phyloP scores from a whole-genome alignment of 306 rosid genomes.

The Medicago lupulina region DNA sequence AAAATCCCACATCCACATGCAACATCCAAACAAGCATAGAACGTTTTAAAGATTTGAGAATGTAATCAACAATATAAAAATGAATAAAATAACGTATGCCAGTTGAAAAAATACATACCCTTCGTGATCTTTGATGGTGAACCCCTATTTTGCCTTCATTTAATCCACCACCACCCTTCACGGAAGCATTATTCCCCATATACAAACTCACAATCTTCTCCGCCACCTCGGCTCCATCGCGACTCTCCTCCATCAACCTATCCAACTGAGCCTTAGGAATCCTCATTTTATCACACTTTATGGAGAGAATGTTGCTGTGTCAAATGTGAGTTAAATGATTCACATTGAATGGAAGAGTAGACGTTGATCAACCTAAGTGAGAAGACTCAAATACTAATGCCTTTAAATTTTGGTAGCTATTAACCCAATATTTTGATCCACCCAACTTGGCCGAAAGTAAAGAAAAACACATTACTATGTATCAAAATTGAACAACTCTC shows the following conservation, averaged over 20 bases:
- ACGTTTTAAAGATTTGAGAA: not conserved
- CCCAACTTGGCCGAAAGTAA: no score
- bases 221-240: conserved; percentile 57
- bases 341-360: no score
- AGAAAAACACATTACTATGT: no score
- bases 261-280: conserved; percentile 69
- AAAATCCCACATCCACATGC: conserved; percentile 1
- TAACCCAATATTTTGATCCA: no score
- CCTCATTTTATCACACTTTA: no score
- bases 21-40: not conserved
- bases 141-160: conserved; percentile 4
- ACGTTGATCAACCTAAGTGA: no score
- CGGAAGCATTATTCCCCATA: conserved; percentile 37
- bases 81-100: not conserved
- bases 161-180: conserved; percentile 29
- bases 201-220: conserved; percentile 70
- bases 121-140: conserved; percentile 41
- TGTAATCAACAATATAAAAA: conserved; percentile 13
- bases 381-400: no score
- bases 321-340: no score
- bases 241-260: conserved; percentile 68
- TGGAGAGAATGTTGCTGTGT: no score
- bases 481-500: no score
- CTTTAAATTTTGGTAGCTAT: no score
- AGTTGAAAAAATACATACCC: conserved; percentile 48